A percentile compares a stretch with the other conserved stretches of the same genome.
phyloP scores from a whole-genome alignment of 495 filamentous ascomycete genomes.

The Podospora sp. region DNA sequence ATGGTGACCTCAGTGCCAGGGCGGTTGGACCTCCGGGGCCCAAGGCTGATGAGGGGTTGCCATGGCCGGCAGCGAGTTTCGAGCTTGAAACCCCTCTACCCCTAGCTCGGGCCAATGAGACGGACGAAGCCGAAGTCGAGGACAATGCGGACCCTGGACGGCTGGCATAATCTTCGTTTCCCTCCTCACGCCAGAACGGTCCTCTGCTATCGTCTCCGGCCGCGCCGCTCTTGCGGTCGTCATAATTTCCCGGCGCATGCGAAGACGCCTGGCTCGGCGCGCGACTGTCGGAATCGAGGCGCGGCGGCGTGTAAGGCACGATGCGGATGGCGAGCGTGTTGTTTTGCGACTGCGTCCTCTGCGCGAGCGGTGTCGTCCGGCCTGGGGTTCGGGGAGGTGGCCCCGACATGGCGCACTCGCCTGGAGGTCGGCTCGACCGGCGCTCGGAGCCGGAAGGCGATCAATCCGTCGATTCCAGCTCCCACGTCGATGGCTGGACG shows the following conservation, averaged over 20 bases:
- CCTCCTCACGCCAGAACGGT: conserved; percentile 21
- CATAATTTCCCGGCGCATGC: conserved; percentile 29
- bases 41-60: conserved; percentile 36
- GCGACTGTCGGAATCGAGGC: conserved; percentile 38
- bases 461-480: conserved; percentile 31
- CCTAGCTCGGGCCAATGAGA: conserved; percentile 43
- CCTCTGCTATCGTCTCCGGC: conserved; percentile 23
- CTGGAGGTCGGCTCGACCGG: conserved; percentile 31
- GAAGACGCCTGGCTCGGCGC: conserved; percentile 39
- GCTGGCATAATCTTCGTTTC: conserved; percentile 27
- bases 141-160: conserved; percentile 44
- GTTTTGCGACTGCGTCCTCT: conserved; percentile 58
- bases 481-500: conserved; percentile 30
- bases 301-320: conserved; percentile 57
- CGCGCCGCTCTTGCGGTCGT: conserved; percentile 24
- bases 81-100: conserved; percentile 51
- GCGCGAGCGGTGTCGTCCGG: conserved; percentile 52
- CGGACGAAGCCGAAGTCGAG: conserved; percentile 37
- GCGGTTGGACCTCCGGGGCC: conserved; percentile 30
- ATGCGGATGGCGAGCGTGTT: conserved; percentile 55
- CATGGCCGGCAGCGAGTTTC: conserved; percentile 46
- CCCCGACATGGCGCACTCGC: conserved; percentile 40
- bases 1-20: conserved; percentile 38
- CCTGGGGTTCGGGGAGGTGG: conserved; percentile 35
- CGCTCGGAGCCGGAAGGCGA: conserved; percentile 32